phyloP scores from a whole-genome alignment of 2,329 filamentous ascomycete species.

The Botrytis galanthina region DNA sequence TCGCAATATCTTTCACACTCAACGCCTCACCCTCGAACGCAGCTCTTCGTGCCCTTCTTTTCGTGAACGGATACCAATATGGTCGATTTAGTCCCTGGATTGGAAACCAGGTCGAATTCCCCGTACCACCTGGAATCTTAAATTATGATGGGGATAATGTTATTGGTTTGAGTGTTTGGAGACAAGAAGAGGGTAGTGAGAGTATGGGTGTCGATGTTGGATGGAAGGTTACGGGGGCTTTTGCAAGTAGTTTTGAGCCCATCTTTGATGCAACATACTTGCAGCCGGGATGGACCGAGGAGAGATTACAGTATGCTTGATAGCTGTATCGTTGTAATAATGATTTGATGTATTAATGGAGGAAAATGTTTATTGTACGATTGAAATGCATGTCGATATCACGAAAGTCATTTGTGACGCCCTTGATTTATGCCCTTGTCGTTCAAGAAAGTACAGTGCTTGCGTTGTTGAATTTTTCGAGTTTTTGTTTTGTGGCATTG shows the following conservation, averaged over 20 bases:
- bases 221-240: conserved; percentile 11
- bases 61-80: conserved; percentile 55
- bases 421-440: not conserved
- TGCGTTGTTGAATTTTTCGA: not conserved
- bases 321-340: not conserved
- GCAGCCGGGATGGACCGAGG: conserved; percentile 14
- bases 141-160: conserved; percentile 20
- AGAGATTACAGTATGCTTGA: conserved; percentile 18
- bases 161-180: conserved; percentile 20
- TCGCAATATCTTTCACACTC: conserved; percentile 55
- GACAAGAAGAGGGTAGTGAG: conserved; percentile 6
- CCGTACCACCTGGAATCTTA: conserved; percentile 21
- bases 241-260: conserved; percentile 20
- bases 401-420: not conserved
- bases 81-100: conserved; percentile 21
- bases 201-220: conserved; percentile 13
- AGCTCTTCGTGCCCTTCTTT: conserved; percentile 54
- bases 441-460: not conserved
- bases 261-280: conserved; percentile 17
- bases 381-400: not conserved
- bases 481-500: not conserved
- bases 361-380: not conserved
- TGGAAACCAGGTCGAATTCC: conserved; percentile 19
- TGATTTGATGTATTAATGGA: not conserved
- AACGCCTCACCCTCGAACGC: conserved; percentile 43